Evolutionary conservation across 352 stramenopile species (phyloP).

Genomic region (Pythium grandisporangium): DNA sequence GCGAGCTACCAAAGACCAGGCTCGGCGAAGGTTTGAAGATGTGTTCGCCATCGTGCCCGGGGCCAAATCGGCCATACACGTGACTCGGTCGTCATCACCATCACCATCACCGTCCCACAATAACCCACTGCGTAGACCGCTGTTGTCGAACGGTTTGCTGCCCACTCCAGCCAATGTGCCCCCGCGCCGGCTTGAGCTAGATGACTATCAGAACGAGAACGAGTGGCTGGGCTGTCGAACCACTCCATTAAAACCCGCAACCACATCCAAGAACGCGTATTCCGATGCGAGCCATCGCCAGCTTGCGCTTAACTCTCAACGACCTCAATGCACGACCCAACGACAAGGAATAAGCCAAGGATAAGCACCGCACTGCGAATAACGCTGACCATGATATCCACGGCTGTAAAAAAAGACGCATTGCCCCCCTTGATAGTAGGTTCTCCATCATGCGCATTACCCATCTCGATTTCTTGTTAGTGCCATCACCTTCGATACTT

Average conservation of each 20-base stretch:
- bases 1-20: conserved; percentile 4
- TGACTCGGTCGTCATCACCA: background rate
- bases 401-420: no score
- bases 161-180: background rate
- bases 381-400: no score
- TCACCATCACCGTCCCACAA: background rate
- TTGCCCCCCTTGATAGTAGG: no score
- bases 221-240: conserved; percentile 11
- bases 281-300: conserved; percentile 22
- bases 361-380: no score
- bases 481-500: no score
- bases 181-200: background rate
- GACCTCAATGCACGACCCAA: conserved; percentile 19
- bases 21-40: conserved; percentile 8
- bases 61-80: no score
- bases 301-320: no score
- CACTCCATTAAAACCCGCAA: conserved; percentile 18
- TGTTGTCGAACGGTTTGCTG: no score
- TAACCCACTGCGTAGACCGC: background rate
- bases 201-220: background rate
- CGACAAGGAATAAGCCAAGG: no score
- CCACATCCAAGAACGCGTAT: conserved; percentile 45
- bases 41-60: conserved; percentile 12
- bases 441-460: no score
- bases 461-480: no score